Evolutionary conservation across 768 basidiomycete genomes (phyloP).

Genomic region (Pisolithus marmoratus): DNA sequence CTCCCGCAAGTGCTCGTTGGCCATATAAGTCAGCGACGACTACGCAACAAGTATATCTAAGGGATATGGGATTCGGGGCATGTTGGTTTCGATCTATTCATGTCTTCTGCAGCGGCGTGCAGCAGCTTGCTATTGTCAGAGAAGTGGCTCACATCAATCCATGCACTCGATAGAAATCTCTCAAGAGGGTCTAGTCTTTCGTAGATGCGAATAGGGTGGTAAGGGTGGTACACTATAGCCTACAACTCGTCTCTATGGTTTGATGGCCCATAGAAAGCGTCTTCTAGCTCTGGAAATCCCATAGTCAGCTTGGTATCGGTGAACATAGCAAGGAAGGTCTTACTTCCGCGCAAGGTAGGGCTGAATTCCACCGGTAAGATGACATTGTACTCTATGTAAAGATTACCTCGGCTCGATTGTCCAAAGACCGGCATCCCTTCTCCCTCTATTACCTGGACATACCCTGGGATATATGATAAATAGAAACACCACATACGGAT

Average conservation of each 20-base stretch:
- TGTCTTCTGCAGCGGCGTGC: too few species aligned
- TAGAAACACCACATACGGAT: background rate
- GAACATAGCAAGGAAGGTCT: constrained; percentile 24
- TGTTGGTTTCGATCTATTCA: too few species aligned
- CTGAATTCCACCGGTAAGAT: constrained; percentile 76
- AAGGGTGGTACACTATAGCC: constrained; percentile 3
- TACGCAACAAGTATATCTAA: too few species aligned
- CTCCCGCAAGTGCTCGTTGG: too few species aligned
- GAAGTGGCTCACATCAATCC: too few species aligned
- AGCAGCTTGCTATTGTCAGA: too few species aligned
- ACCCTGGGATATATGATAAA: constrained; percentile 41
- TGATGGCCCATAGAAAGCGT: constrained; percentile 44
- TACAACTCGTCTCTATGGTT: constrained; percentile 38
- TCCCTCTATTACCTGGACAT: constrained; percentile 76
- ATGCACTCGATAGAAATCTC: too few species aligned
- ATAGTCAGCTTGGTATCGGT: constrained; percentile 7
- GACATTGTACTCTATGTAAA: constrained; percentile 92
- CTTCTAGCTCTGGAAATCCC: constrained; percentile 35
- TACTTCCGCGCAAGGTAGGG: constrained; percentile 66
- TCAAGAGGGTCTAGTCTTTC: too few species aligned
- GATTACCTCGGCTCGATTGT: constrained; percentile 58
- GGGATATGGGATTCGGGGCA: too few species aligned
- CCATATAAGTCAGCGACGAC: too few species aligned
- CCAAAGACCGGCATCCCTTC: constrained; percentile 87
- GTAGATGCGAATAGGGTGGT: too few species aligned